Percentiles rank a stretch among this genome's conserved stretches.
These are phyloP conservation scores for Haberlea rhodopensis DNA, from an alignment of 257 asterid genomes.

Conservation along the genomic window DNA sequence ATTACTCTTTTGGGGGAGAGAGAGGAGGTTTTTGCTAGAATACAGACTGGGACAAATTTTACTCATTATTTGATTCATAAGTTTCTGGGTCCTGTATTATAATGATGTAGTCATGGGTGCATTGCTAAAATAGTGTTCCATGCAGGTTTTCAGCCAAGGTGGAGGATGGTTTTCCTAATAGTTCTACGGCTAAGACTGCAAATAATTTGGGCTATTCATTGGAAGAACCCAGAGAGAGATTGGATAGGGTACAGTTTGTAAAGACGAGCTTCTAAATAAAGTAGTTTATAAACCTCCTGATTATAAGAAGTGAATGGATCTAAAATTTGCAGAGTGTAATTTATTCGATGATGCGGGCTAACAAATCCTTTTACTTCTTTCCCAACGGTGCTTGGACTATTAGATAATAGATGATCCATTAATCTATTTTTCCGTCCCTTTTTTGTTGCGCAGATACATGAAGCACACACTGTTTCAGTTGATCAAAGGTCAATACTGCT, in stretches of 20 bases:
- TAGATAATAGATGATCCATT: slow-evolving; percentile 14
- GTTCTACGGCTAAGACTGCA: slow-evolving; percentile 20
- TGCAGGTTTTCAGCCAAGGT: slow-evolving; percentile 35
- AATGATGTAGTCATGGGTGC: background rate
- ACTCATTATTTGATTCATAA: slow-evolving; percentile 3
- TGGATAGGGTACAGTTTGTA: slow-evolving; percentile 19
- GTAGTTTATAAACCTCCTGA: slow-evolving; percentile 15
- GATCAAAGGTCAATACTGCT: slow-evolving; percentile 34
- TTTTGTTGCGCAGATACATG: slow-evolving; percentile 32
- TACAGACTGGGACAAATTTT: slow-evolving; percentile 14
- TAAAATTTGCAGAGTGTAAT: background rate
- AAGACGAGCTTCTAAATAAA: slow-evolving; percentile 30
- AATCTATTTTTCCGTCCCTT: slow-evolving; percentile 6
- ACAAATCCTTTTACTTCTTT: slow-evolving; percentile 5
- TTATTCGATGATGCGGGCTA: slow-evolving; percentile 3
- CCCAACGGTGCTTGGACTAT: background rate
- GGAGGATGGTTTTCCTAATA: slow-evolving; percentile 20
- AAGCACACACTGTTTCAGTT: slow-evolving; percentile 23
- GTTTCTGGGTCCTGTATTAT: slow-evolving; percentile 3
- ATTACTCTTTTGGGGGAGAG: background rate
- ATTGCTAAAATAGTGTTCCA: slow-evolving; percentile 14
- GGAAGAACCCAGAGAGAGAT: slow-evolving; percentile 30
- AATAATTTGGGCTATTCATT: slow-evolving; percentile 12
- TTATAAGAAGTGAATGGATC: slow-evolving; percentile 13
- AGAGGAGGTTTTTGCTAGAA: background rate